Conservation (phyloP, 2,329 filamentous ascomycete genomes). For the Claviceps pazoutovae region DNA sequence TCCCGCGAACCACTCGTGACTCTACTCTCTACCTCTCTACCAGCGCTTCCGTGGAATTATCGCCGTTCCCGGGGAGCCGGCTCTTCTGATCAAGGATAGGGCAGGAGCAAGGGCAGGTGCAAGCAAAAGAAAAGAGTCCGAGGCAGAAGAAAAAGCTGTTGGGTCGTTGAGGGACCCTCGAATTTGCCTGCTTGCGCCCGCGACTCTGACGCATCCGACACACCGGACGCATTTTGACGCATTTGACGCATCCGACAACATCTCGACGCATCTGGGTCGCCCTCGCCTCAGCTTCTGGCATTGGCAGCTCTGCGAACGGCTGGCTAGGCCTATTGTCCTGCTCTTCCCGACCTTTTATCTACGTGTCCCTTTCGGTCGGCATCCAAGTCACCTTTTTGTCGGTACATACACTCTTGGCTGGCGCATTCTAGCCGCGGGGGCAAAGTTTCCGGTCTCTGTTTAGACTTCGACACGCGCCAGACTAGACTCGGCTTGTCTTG, state of each 20-base stretch:
- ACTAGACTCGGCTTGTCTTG: constrained; percentile 1
- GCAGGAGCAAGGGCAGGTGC: background rate
- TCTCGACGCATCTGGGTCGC: no score
- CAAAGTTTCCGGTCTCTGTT: background rate
- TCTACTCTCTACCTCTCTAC: no score
- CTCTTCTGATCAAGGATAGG: background rate
- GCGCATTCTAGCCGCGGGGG: background rate
- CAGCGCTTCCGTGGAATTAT: constrained; percentile 3
- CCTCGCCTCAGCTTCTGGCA: no score
- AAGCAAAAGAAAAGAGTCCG: background rate
- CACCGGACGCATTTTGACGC: background rate
- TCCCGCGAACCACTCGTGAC: background rate
- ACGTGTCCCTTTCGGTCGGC: background rate
- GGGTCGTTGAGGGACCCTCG: background rate
- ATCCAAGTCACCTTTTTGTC: background rate
- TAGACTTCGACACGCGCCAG: constrained; percentile 4
- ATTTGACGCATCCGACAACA: background rate
- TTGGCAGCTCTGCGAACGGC: background rate
- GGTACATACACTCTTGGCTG: background rate
- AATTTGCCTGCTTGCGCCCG: background rate
- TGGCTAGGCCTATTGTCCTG: background rate
- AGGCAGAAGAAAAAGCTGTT: background rate
- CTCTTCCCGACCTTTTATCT: no score
- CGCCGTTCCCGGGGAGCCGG: constrained; percentile 6
- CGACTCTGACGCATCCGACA: background rate